A percentile compares a stretch with the other conserved stretches of the same genome.
phyloP scores from a whole-genome alignment of 176 grass and related monocot species.

The Guadua angustifolia region DNA sequence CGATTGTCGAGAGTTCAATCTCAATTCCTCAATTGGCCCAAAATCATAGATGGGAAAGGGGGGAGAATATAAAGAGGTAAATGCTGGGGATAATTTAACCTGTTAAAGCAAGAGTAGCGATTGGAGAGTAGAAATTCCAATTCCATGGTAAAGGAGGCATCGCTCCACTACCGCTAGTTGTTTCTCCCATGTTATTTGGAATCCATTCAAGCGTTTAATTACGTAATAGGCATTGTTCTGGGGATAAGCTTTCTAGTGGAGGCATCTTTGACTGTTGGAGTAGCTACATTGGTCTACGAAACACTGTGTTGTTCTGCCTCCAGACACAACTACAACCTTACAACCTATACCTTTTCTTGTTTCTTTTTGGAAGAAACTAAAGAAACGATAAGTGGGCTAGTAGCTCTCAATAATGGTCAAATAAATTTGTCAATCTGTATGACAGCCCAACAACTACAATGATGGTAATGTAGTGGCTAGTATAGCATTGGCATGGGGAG shows the following conservation, averaged over 20 bases:
- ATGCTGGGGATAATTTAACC: conserved; percentile 8
- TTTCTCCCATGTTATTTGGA: not conserved
- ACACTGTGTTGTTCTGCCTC: conserved; percentile 18
- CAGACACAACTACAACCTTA: conserved; percentile 3
- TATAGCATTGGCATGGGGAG: conserved; percentile 34
- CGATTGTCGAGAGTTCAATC: conserved; percentile 9
- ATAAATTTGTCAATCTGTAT: conserved; percentile 45
- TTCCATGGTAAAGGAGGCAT: conserved; percentile 25
- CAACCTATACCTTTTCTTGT: conserved; percentile 6
- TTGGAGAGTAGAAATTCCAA: conserved; percentile 7
- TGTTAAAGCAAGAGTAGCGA: conserved; percentile 27
- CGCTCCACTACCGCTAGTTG: conserved; percentile 1
- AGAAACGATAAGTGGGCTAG: not conserved
- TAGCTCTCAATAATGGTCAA: conserved; percentile 41
- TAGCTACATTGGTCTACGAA: conserved; percentile 22
- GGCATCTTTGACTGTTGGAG: conserved; percentile 25
- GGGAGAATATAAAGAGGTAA: no score
- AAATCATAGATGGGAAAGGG: no score
- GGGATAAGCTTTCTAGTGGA: not conserved
- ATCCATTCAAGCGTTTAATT: conserved; percentile 6
- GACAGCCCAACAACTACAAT: conserved; percentile 38
- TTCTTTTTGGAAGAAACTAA: conserved; percentile 45
- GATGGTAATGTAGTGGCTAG: conserved; percentile 39
- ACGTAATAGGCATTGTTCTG: not conserved
- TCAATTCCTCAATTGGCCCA: conserved; percentile 24